Evolutionary conservation across 2,329 filamentous ascomycete genomes (phyloP).

Genomic region (Sarocladium strictum): DNA sequence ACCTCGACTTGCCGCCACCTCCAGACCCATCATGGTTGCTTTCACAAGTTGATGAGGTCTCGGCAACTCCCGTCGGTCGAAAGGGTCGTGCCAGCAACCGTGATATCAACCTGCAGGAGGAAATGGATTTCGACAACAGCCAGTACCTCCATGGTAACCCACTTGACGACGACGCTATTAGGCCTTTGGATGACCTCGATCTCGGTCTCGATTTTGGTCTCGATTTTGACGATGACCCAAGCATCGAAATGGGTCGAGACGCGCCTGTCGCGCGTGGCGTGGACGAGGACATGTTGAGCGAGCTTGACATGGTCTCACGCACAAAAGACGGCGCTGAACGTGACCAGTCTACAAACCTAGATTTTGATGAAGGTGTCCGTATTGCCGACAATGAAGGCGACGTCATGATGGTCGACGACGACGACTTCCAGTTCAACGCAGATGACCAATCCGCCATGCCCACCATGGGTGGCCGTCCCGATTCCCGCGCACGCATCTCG

Average conservation of each 20-base stretch:
- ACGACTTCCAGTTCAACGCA: constrained; percentile 60
- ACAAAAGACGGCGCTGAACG: constrained; percentile 48
- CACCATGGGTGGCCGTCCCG: constrained; percentile 38
- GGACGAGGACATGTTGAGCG: constrained; percentile 65
- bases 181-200: constrained; percentile 60
- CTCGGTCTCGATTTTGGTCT: constrained; percentile 71
- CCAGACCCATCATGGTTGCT: constrained; percentile 83
- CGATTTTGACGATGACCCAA: constrained; percentile 61
- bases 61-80: constrained; percentile 46
- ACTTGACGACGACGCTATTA: constrained; percentile 52
- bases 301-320: constrained; percentile 52
- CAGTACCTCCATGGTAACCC: constrained; percentile 70
- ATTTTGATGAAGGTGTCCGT: constrained; percentile 45
- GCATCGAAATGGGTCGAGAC: constrained; percentile 86
- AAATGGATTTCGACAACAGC: constrained; percentile 67
- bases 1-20: constrained; percentile 68
- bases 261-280: constrained; percentile 61
- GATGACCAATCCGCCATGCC: constrained; percentile 54
- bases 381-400: constrained; percentile 62
- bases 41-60: constrained; percentile 62
- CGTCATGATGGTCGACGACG: constrained; percentile 54
- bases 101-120: constrained; percentile 64
- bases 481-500: constrained; percentile 55
- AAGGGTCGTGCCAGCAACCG: constrained; percentile 53
- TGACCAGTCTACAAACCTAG: constrained; percentile 49